Evolutionary conservation across 345 rosid species (phyloP).

Genomic region (Salix purpurea): DNA sequence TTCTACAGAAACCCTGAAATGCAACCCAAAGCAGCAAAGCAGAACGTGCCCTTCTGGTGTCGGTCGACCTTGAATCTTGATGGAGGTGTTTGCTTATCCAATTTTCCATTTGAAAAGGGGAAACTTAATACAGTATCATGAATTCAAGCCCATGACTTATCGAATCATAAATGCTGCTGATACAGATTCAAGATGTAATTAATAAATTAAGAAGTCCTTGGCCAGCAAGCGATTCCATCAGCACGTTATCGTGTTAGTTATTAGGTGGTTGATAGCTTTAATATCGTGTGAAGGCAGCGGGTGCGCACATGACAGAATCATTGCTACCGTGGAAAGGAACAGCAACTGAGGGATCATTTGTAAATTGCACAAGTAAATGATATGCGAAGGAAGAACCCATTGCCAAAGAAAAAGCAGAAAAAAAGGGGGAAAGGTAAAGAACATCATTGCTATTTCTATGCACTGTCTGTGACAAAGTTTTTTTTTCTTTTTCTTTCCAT

Average conservation of each 20-base stretch:
- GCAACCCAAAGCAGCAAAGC: background rate
- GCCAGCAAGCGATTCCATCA: background rate
- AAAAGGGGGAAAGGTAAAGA: slow-evolving; percentile 14
- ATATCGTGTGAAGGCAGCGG: background rate
- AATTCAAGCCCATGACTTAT: background rate
- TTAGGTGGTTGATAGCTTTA: background rate
- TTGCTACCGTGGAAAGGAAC: background rate
- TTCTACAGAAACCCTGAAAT: background rate
- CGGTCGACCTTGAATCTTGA: background rate
- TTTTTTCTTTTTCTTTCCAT: slow-evolving; percentile 1
- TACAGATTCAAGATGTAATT: background rate
- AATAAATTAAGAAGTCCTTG: background rate
- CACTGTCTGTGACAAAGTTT: slow-evolving; percentile 34
- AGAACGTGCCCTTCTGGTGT: background rate
- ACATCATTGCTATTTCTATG: slow-evolving; percentile 35
- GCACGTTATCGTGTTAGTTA: background rate
- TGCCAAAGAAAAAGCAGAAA: slow-evolving; percentile 3
- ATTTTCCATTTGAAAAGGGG: background rate
- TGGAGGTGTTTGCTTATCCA: background rate
- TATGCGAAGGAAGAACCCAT: slow-evolving; percentile 5
- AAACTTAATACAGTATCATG: too few relatives aligned
- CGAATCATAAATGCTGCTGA: background rate
- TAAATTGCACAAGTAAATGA: slow-evolving; percentile 14
- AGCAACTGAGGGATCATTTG: background rate
- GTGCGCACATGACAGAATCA: background rate